Evolutionary conservation across 225 moss, liverwort and hornwort genomes (phyloP).

Genomic region (Pseudoscleropodium purum): DNA sequence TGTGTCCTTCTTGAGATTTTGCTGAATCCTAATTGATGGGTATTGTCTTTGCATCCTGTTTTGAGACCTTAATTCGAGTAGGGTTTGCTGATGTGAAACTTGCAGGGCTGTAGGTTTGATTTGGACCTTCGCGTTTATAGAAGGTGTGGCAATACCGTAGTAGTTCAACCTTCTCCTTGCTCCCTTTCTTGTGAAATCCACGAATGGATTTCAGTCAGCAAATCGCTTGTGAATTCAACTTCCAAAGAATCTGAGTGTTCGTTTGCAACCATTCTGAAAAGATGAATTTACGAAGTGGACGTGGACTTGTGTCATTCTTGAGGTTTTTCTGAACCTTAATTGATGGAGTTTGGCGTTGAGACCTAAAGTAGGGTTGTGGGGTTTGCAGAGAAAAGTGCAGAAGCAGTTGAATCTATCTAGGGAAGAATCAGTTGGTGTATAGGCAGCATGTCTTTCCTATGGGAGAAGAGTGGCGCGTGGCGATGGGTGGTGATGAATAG

Average conservation of each 20-base stretch:
- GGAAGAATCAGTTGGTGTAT: background rate
- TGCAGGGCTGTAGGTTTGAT: background rate
- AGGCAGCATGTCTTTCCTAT: constrained; percentile 63
- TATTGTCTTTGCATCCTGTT: background rate
- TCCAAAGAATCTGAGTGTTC: background rate
- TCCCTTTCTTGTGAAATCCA: background rate
- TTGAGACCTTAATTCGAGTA: background rate
- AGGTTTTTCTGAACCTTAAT: background rate
- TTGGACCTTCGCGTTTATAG: background rate
- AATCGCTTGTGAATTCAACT: background rate
- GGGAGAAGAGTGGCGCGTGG: constrained; percentile 82
- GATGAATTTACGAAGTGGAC: background rate
- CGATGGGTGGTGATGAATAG: constrained; percentile 88
- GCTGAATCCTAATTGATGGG: background rate
- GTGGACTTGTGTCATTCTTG: background rate
- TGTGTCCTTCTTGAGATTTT: background rate
- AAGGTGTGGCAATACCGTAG: background rate
- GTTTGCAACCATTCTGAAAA: background rate
- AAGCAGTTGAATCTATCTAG: background rate
- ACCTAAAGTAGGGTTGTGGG: background rate
- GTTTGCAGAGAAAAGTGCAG: background rate
- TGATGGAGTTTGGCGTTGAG: background rate
- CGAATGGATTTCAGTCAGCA: background rate
- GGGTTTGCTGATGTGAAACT: background rate
- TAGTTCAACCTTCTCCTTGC: background rate